Conservation (phyloP, 805 yeast genomes). For the Lachancea mirantina region DNA sequence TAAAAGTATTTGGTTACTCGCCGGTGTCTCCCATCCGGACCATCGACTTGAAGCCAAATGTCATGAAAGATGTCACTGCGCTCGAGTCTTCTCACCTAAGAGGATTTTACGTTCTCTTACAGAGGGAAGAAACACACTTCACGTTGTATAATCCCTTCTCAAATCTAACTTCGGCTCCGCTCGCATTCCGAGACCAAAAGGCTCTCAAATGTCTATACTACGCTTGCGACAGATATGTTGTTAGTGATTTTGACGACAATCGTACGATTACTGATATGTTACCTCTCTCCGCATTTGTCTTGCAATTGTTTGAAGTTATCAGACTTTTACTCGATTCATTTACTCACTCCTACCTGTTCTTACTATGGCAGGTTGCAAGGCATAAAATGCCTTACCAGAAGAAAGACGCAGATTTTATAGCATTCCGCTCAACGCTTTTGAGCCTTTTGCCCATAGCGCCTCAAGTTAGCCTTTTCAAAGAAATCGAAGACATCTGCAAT, state of each 20-base stretch:
- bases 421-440: slow-evolving; percentile 3
- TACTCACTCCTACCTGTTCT: slow-evolving; percentile 50
- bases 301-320: slow-evolving; percentile 27
- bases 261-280: background rate
- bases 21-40: slow-evolving; percentile 12
- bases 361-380: slow-evolving; percentile 47
- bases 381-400: background rate
- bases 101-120: slow-evolving; percentile 15
- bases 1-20: slow-evolving; percentile 24
- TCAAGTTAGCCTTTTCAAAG: background rate
- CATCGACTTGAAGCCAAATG: slow-evolving; percentile 9
- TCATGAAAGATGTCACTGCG: slow-evolving; percentile 7
- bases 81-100: slow-evolving; percentile 9
- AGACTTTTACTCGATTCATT: slow-evolving; percentile 51
- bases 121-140: slow-evolving; percentile 24
- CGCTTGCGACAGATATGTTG: slow-evolving; percentile 1
- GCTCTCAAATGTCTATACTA: background rate
- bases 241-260: background rate
- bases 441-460: slow-evolving; percentile 2
- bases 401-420: slow-evolving; percentile 1
- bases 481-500: background rate
- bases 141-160: slow-evolving; percentile 28
- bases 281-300: slow-evolving; percentile 1
- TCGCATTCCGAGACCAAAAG: slow-evolving; percentile 31
- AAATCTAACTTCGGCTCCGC: slow-evolving; percentile 26